These are phyloP conservation scores for Trichosporon ovoides DNA, from an alignment of 1,284 basidiomycete genomes.

Conservation along the genomic window DNA sequence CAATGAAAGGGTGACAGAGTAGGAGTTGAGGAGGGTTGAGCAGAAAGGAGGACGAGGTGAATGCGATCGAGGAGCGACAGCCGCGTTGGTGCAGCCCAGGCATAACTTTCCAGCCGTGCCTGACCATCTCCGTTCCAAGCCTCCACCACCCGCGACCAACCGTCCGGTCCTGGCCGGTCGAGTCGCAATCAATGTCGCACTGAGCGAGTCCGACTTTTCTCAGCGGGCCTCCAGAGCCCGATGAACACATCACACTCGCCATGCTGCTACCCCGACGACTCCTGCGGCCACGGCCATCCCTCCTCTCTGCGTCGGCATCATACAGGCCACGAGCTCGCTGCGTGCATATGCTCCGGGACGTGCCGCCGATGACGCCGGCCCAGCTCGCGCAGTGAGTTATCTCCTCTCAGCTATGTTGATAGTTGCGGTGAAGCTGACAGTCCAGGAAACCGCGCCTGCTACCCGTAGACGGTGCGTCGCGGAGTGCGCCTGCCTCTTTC, in stretches of 20 bases:
- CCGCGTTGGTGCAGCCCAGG: too few relatives aligned
- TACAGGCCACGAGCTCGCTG: too few relatives aligned
- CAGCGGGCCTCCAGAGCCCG: background rate
- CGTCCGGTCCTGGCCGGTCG: background rate
- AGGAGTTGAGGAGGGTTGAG: too few relatives aligned
- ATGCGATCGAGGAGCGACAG: too few relatives aligned
- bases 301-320: background rate
- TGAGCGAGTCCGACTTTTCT: conserved; percentile 3
- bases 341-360: conserved; percentile 30
- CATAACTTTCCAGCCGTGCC: background rate
- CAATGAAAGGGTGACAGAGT: too few relatives aligned
- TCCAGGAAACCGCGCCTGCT: conserved; percentile 13
- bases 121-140: background rate
- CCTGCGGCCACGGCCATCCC: background rate
- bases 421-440: conserved; percentile 13
- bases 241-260: background rate
- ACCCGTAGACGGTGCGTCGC: background rate
- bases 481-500: background rate
- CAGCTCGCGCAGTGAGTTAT: conserved; percentile 24
- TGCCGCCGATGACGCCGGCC: conserved; percentile 20
- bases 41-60: too few relatives aligned
- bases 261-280: background rate
- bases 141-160: background rate
- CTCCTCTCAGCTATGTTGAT: too few relatives aligned
- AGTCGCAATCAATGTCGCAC: too few relatives aligned